phyloP scores from a whole-genome alignment of 768 basidiomycete genomes.

The Suillus fuscotomentosus region DNA sequence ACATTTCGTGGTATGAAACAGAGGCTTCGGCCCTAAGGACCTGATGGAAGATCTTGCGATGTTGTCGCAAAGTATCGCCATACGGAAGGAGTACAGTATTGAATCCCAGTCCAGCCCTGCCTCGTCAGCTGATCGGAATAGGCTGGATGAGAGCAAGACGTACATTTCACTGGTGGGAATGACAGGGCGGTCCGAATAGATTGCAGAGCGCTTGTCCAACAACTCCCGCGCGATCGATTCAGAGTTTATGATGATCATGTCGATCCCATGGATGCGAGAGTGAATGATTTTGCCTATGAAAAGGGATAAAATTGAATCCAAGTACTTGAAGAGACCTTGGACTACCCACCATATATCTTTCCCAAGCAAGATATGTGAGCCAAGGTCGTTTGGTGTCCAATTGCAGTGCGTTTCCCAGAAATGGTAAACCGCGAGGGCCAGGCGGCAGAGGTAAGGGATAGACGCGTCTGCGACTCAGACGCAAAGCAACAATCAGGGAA shows the following conservation, averaged over 20 bases:
- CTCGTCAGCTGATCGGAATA: neutral
- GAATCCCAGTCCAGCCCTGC: conserved; percentile 23
- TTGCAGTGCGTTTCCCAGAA: conserved; percentile 2
- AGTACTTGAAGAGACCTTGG: neutral
- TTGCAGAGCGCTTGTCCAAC: conserved; percentile 2
- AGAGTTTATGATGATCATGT: conserved; percentile 8
- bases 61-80: conserved; percentile 17
- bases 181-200: conserved; percentile 6
- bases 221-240: conserved; percentile 7
- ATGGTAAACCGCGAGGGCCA: conserved; percentile 4
- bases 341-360: neutral
- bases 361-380: conserved; percentile 4
- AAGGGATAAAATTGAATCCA: neutral
- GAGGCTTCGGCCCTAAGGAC: conserved; percentile 13
- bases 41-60: conserved; percentile 18
- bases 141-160: neutral
- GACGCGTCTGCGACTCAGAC: neutral
- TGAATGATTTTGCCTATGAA: conserved; percentile 2
- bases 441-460: conserved; percentile 2
- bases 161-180: conserved; percentile 2
- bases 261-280: conserved; percentile 4
- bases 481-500: neutral
- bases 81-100: conserved; percentile 22
- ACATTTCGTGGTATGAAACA: conserved; percentile 11
- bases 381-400: conserved; percentile 5